Evolutionary conservation across 2,329 filamentous ascomycete species (phyloP).

Genomic region (Phyllosticta ampelicida): DNA sequence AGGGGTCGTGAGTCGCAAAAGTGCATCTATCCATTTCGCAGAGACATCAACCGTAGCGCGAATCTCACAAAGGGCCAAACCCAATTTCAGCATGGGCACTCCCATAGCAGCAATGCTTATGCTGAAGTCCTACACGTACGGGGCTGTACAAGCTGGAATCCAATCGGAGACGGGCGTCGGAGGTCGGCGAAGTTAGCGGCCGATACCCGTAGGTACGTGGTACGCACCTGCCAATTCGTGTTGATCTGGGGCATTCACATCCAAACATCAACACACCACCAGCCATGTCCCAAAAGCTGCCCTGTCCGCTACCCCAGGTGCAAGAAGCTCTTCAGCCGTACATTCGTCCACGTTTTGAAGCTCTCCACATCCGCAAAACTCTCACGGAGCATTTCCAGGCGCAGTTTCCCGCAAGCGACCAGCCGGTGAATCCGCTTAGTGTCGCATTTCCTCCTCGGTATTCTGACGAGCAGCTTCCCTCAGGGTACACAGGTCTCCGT

Average conservation of each 20-base stretch:
- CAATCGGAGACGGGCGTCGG: too few relatives aligned
- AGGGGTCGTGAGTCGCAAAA: not conserved
- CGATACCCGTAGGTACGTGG: too few relatives aligned
- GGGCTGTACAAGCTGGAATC: too few relatives aligned
- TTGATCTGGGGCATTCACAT: not conserved
- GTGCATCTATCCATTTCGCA: too few relatives aligned
- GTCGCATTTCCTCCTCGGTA: constrained; percentile 22
- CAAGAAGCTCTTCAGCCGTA: constrained; percentile 26
- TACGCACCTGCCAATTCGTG: too few relatives aligned
- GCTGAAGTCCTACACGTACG: too few relatives aligned
- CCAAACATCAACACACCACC: not conserved
- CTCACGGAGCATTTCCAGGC: constrained; percentile 24
- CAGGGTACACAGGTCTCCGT: constrained; percentile 33
- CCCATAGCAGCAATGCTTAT: too few relatives aligned
- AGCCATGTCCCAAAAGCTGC: constrained; percentile 2
- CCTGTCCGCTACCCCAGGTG: constrained; percentile 28
- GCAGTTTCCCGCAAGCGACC: constrained; percentile 14
- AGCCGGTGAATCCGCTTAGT: constrained; percentile 21
- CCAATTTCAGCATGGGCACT: too few relatives aligned
- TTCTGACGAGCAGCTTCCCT: constrained; percentile 1
- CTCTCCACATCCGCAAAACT: constrained; percentile 23
- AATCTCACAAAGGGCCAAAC: too few relatives aligned
- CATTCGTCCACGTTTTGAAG: constrained; percentile 27
- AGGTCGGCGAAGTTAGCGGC: too few relatives aligned
- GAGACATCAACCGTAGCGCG: too few relatives aligned